Conservation (phyloP, 1,284 basidiomycete genomes). For the Heterobasidion parviporum region DNA sequence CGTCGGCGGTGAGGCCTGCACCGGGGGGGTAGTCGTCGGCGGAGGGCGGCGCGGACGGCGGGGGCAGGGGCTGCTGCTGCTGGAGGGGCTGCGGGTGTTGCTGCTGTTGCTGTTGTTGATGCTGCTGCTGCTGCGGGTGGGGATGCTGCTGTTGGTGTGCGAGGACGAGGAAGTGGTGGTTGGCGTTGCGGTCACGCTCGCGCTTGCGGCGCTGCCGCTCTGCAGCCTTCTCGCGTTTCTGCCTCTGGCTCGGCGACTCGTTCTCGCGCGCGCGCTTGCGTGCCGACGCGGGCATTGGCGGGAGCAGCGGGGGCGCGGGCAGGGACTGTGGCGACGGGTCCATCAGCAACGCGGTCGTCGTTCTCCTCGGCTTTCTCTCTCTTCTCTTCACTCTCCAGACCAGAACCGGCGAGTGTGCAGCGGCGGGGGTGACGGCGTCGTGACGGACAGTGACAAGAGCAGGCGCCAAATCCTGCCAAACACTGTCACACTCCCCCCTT, state of each 20-base stretch:
- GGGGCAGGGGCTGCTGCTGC: slow-evolving; percentile 15
- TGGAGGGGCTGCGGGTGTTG: slow-evolving; percentile 8
- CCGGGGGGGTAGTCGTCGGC: slow-evolving; percentile 11
- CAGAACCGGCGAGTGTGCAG: not conserved
- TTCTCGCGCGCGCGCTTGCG: slow-evolving; percentile 59
- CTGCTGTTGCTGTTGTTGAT: slow-evolving; percentile 14
- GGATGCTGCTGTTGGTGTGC: slow-evolving; percentile 4
- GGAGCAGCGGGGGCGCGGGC: slow-evolving; percentile 11
- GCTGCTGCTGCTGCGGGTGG: slow-evolving; percentile 10
- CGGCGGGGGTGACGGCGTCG: slow-evolving; percentile 28
- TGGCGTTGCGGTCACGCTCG: slow-evolving; percentile 56
- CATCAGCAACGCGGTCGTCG: slow-evolving; percentile 14
- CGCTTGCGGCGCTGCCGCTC: slow-evolving; percentile 73
- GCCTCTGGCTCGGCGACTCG: slow-evolving; percentile 59
- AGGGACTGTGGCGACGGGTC: slow-evolving; percentile 19
- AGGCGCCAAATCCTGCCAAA: slow-evolving; percentile 10
- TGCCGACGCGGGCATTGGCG: slow-evolving; percentile 20
- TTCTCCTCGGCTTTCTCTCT: slow-evolving; percentile 1
- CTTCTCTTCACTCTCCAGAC: slow-evolving; percentile 6
- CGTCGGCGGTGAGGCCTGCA: slow-evolving; percentile 50
- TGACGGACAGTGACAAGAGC: slow-evolving; percentile 22
- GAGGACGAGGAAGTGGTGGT: slow-evolving; percentile 25
- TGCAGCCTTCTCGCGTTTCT: slow-evolving; percentile 74
- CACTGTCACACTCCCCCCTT: slow-evolving; percentile 23
- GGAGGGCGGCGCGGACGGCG: slow-evolving; percentile 13